Conservation (phyloP, 306 rosid species). For the Quercus wislizeni region DNA sequence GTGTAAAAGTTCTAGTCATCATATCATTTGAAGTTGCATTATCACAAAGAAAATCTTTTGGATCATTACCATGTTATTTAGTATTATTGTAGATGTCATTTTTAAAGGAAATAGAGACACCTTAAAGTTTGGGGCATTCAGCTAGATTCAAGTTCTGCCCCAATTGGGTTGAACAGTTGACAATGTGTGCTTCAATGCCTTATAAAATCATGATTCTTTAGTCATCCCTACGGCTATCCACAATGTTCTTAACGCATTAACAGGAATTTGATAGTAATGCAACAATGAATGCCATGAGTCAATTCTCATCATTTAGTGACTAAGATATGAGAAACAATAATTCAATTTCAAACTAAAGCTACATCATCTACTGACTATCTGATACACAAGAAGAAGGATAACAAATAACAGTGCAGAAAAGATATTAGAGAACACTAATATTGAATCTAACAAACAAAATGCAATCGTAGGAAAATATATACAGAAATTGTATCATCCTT, state of each 20-base stretch:
- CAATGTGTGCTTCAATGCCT: background rate
- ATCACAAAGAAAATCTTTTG: background rate
- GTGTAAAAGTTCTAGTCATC: too few species aligned
- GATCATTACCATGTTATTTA: background rate
- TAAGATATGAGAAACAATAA: background rate
- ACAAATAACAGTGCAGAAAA: background rate
- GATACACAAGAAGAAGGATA: background rate
- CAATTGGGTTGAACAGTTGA: background rate
- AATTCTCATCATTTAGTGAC: constrained; percentile 1
- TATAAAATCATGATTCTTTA: background rate
- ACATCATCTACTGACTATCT: background rate
- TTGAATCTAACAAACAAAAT: background rate
- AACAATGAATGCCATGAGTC: constrained; percentile 3
- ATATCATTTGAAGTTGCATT: background rate
- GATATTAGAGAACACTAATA: background rate
- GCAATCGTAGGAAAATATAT: background rate
- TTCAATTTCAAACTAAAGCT: background rate
- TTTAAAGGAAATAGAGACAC: background rate
- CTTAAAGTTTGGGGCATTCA: background rate
- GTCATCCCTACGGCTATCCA: background rate
- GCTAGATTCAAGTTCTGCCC: background rate
- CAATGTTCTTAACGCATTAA: background rate
- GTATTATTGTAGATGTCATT: background rate
- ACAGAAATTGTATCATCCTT: background rate
- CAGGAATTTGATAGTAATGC: constrained; percentile 3